Evolutionary conservation across 2,329 filamentous ascomycete genomes (phyloP), one percentile per base, ranked within the genome.

Genomic region (Tolypocladium ovalisporum): DNA sequence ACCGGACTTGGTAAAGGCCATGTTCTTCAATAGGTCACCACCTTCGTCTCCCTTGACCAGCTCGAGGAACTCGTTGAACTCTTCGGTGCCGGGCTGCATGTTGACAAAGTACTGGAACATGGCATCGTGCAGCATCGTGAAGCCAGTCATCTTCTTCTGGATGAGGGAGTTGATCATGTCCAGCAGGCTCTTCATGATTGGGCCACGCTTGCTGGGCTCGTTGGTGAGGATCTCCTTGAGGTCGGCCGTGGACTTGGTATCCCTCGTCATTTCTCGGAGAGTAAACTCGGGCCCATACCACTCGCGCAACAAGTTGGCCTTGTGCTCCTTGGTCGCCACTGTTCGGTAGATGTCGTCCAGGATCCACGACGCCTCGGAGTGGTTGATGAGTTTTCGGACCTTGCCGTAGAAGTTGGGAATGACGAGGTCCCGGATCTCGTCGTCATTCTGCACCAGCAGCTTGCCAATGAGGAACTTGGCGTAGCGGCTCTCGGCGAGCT

Each of bases 401-500:
- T 93, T 86, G 58, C 94, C 92, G 71, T 94, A 97, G 75, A 99
- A 97, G 71, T 99, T 92, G 49, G 90, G 87, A 15, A 99, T 86
- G 66, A 99, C 89, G 63, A 95, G 75, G 69, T 96, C 89, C 66
- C 91, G 84, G 62, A 95, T 90, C 72, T 93, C 89, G 44, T 84
- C 78, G 68, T 97, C 90, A 60, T 91, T 90, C 68, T 96, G 89
- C n/a, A 95, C 88, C 62, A 99, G 82, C 67, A 99, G 80, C 75
- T 99, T 99, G 64, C 90, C 94, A 60, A 99, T 90, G 67, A 99
- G 74, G 73, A 97, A 99, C 75, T 99, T 99, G 67, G 93, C 93
- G 69, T 99, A 99, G 72, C 88, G 89, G 76, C 92, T 96, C 78
- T 97, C 92, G 3, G 92, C 91, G 63, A 99, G 77, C 64, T 89